Evolutionary conservation across 306 rosid species (phyloP), one percentile per base, ranked within the genome.

Genomic region (Hippophae gyantsensis): DNA sequence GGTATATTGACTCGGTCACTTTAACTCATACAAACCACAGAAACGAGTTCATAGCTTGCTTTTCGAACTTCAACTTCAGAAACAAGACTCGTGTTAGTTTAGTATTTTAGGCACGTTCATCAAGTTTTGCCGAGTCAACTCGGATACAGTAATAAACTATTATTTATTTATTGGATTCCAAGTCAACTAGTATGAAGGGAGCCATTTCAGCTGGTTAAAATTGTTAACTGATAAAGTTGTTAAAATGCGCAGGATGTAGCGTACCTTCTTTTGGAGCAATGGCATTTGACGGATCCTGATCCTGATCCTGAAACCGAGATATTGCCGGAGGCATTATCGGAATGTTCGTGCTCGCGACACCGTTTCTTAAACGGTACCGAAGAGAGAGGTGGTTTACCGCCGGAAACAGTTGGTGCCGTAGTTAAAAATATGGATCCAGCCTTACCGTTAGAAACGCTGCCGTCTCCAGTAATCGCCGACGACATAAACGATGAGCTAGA

Each of bases 381-480:
- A 0, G 85, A 81, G 0, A 82, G 69, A 0, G 97, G 97, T 0
- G 92, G 89, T 56, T 84, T 89, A 3, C 81, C 87, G 45, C 79
- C 79, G 58, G 96, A 82, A 13, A 43, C 57, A 0, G 95, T 41
- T 0, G 85, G 69, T 0, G 84, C 61, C 32, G 80, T 69, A 0
- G 79, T 6, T 14, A 83, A 13, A 67, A 89, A 81, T 63, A 86
- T 52, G 57, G 93, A 82, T 45, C 90, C 95, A n/a, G 59, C 81
- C 64, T 89, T 86, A 10, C 87, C 97, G 77, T 89, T 86, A 6
- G 95, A 79, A 13, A 89, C 95, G 72, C 95, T 89, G 26, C 85
- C 90, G 71, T 89, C 97, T 3, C 89, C 95, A 52, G 95, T 89
- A 56, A 89, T 79, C 27, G 92, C 95, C 46, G 97, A 89, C 57